Conservation (phyloP, 1,284 basidiomycete species). For the Rhodotorula sp. region DNA sequence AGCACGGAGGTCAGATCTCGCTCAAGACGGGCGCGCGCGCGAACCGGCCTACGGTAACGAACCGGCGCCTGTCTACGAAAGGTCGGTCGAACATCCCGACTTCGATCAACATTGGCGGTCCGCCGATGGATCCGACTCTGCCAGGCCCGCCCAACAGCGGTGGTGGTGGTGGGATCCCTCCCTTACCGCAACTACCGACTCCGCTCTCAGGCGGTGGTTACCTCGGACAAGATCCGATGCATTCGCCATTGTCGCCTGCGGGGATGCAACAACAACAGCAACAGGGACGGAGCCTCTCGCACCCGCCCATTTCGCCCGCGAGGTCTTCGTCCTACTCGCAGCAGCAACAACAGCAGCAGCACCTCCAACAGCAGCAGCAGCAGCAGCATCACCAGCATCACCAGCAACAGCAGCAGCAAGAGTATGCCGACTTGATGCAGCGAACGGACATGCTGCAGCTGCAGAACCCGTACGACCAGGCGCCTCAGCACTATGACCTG, state of each 20-base stretch:
- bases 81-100: slow-evolving; percentile 24
- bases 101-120: slow-evolving; percentile 21
- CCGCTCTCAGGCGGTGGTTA: slow-evolving; percentile 25
- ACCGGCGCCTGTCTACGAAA: slow-evolving; percentile 36
- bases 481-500: slow-evolving; percentile 12
- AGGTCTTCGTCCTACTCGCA: slow-evolving; percentile 9
- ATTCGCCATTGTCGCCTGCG: slow-evolving; percentile 4
- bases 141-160: slow-evolving; percentile 20
- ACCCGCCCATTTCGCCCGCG: slow-evolving; percentile 25
- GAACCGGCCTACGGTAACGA: slow-evolving; percentile 23
- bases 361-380: slow-evolving; percentile 4
- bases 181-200: slow-evolving; percentile 33
- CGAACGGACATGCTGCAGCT: slow-evolving; percentile 34
- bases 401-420: slow-evolving; percentile 18
- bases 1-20: slow-evolving; percentile 40
- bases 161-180: slow-evolving; percentile 16
- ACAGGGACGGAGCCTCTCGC: slow-evolving; percentile 18
- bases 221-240: slow-evolving; percentile 15
- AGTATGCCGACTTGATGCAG: slow-evolving; percentile 37
- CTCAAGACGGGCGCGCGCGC: slow-evolving; percentile 36
- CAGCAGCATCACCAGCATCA: slow-evolving; percentile 17
- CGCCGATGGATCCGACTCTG: slow-evolving; percentile 9
- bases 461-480: slow-evolving; percentile 24
- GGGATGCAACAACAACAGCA: not conserved
- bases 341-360: slow-evolving; percentile 30